phyloP scores from a whole-genome alignment of 1,284 basidiomycete genomes.

The Kalmanozyma brasiliensis region DNA sequence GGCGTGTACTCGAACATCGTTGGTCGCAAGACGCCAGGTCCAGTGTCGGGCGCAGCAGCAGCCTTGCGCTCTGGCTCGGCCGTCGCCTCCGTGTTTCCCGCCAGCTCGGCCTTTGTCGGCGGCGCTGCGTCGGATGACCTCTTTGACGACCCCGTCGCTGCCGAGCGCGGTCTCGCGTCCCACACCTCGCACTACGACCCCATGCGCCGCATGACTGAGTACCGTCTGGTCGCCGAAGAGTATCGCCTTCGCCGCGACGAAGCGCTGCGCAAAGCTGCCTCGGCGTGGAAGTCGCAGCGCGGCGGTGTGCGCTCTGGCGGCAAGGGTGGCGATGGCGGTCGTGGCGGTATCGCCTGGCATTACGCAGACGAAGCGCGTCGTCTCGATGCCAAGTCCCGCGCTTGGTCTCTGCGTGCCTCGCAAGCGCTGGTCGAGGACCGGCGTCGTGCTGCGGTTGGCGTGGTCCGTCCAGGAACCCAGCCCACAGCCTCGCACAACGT shows the following conservation, averaged over 20 bases:
- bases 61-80: constrained; percentile 37
- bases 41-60: constrained; percentile 25
- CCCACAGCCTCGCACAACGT: constrained; percentile 8
- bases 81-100: constrained; percentile 46
- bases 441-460: constrained; percentile 38
- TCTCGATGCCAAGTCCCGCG: constrained; percentile 63
- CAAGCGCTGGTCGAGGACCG: constrained; percentile 65
- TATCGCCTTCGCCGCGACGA: constrained; percentile 63
- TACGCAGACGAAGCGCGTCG: constrained; percentile 68
- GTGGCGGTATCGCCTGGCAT: constrained; percentile 51
- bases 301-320: constrained; percentile 33
- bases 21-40: constrained; percentile 28
- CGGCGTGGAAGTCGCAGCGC: constrained; percentile 39
- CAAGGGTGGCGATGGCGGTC: constrained; percentile 33
- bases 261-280: constrained; percentile 62
- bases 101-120: constrained; percentile 38
- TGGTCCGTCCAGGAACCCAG: constrained; percentile 11
- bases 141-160: constrained; percentile 23
- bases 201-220: constrained; percentile 44
- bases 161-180: constrained; percentile 24
- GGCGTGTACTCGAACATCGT: constrained; percentile 34
- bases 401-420: constrained; percentile 65
- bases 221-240: constrained; percentile 52
- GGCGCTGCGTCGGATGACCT: constrained; percentile 7
- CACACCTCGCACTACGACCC: constrained; percentile 39